Evolutionary conservation across 2,329 filamentous ascomycete genomes (phyloP).

Genomic region (Stachybotrys elegans): DNA sequence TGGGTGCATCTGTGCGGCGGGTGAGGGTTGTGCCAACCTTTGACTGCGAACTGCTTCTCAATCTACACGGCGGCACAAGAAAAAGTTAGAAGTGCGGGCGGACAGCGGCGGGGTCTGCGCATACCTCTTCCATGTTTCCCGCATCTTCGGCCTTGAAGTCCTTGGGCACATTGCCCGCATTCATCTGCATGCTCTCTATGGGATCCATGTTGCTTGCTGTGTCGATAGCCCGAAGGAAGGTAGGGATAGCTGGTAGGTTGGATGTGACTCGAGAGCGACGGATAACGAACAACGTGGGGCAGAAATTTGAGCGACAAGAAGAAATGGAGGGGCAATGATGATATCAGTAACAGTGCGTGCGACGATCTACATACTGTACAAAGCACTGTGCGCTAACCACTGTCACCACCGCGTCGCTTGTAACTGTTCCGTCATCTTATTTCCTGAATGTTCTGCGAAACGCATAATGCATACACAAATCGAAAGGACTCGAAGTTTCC

Average conservation of each 20-base stretch:
- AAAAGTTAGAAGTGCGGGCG: conserved; percentile 3
- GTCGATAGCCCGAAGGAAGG: background rate
- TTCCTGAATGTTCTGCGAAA: too few relatives aligned
- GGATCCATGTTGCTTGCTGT: conserved; percentile 28
- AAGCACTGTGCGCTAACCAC: conserved; percentile 7
- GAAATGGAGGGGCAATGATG: conserved; percentile 22
- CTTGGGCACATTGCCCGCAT: conserved; percentile 37
- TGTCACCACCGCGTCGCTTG: conserved; percentile 1
- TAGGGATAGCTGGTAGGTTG: conserved; percentile 5
- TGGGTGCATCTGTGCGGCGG: background rate
- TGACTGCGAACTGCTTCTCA: conserved; percentile 98
- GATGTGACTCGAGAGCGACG: conserved; percentile 11
- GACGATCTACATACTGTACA: too few relatives aligned
- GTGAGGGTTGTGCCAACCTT: conserved; percentile 51
- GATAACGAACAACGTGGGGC: conserved; percentile 23
- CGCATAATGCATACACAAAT: too few relatives aligned
- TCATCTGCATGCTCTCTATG: conserved; percentile 28
- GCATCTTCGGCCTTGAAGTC: conserved; percentile 56
- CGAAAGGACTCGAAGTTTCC: too few relatives aligned
- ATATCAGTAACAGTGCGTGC: conserved; percentile 23
- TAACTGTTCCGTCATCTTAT: too few relatives aligned
- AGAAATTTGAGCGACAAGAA: conserved; percentile 5
- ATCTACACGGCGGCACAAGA: conserved; percentile 52
- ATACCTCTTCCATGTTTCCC: conserved; percentile 50
- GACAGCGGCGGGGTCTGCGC: conserved; percentile 22